Evolutionary conservation across 805 yeast genomes (phyloP).

Genomic region (Kodamaea restingae): DNA sequence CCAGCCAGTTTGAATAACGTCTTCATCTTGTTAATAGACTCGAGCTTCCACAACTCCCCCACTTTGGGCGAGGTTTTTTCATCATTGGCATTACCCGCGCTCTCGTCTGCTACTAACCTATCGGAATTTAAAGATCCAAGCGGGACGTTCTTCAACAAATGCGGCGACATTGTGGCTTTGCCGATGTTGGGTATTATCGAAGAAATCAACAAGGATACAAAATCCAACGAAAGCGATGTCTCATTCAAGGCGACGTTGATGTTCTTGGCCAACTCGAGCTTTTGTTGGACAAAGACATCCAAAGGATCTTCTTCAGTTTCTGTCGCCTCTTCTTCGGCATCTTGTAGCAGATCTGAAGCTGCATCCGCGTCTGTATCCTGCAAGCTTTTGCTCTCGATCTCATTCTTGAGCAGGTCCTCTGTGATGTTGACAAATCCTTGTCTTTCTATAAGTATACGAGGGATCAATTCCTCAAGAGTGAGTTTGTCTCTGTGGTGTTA

Average conservation of each 20-base stretch:
- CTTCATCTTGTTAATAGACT: constrained; percentile 58
- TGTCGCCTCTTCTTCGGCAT: constrained; percentile 4
- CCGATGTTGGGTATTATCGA: constrained; percentile 83
- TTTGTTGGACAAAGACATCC: constrained; percentile 46
- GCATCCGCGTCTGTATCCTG: neutral
- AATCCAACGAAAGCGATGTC: constrained; percentile 81
- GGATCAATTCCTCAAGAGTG: constrained; percentile 52
- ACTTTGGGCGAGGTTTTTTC: constrained; percentile 33
- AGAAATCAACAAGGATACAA: constrained; percentile 77
- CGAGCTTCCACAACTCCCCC: constrained; percentile 82
- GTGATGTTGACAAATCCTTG: constrained; percentile 57
- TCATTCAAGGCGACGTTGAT: constrained; percentile 77
- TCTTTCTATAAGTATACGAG: constrained; percentile 54
- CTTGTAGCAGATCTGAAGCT: constrained; percentile 2
- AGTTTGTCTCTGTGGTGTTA: constrained; percentile 34
- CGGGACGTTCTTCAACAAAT: constrained; percentile 67
- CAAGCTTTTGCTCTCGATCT: constrained; percentile 29
- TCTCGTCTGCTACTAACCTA: constrained; percentile 23
- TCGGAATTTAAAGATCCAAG: constrained; percentile 66
- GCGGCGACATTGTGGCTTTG: constrained; percentile 83
- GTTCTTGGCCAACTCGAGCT: constrained; percentile 48
- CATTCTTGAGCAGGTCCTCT: constrained; percentile 49
- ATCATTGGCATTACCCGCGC: constrained; percentile 15
- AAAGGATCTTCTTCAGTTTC: constrained; percentile 16
- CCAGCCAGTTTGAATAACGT: constrained; percentile 49